phyloP scores from a whole-genome alignment of 371 early-diverging fungal species.

The Rhizopus microsporus region DNA sequence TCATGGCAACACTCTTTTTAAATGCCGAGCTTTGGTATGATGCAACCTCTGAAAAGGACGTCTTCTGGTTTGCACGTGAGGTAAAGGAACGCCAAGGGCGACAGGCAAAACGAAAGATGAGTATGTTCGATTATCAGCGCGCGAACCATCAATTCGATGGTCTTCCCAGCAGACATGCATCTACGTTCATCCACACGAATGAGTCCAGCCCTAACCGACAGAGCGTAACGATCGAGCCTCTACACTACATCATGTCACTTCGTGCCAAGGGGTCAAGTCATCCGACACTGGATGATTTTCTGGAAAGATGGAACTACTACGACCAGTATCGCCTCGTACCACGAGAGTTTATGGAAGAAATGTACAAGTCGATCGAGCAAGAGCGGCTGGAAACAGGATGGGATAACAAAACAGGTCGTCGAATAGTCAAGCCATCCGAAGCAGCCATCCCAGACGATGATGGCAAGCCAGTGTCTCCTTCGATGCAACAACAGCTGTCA shows the following conservation, averaged over 20 bases:
- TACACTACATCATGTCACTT: slow-evolving; percentile 46
- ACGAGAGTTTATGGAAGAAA: slow-evolving; percentile 49
- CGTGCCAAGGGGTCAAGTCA: slow-evolving; percentile 28
- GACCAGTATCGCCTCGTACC: slow-evolving; percentile 50
- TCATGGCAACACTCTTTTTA: slow-evolving; percentile 82
- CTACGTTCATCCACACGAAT: neutral
- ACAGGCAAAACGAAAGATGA: slow-evolving; percentile 33
- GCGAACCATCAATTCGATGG: neutral
- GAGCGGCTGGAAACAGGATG: slow-evolving; percentile 64
- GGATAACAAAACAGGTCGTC: slow-evolving; percentile 37
- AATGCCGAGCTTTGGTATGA: slow-evolving; percentile 88
- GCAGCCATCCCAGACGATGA: neutral
- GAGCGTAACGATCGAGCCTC: slow-evolving; percentile 41
- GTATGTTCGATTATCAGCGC: slow-evolving; percentile 32
- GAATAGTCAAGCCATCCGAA: neutral
- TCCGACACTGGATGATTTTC: slow-evolving; percentile 39
- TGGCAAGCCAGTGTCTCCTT: slow-evolving; percentile 19
- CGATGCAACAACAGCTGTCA: slow-evolving; percentile 19
- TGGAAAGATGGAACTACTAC: slow-evolving; percentile 49
- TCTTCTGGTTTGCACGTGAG: slow-evolving; percentile 52
- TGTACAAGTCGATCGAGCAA: slow-evolving; percentile 49
- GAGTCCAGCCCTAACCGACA: slow-evolving; percentile 11
- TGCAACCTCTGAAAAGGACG: slow-evolving; percentile 49
- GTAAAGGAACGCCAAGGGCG: slow-evolving; percentile 42
- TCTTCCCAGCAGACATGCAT: neutral